A percentile compares a stretch with the other conserved stretches of the same genome.
Evolutionary conservation across 768 basidiomycete species (phyloP).

Genomic region (Trametes cinnabarina): DNA sequence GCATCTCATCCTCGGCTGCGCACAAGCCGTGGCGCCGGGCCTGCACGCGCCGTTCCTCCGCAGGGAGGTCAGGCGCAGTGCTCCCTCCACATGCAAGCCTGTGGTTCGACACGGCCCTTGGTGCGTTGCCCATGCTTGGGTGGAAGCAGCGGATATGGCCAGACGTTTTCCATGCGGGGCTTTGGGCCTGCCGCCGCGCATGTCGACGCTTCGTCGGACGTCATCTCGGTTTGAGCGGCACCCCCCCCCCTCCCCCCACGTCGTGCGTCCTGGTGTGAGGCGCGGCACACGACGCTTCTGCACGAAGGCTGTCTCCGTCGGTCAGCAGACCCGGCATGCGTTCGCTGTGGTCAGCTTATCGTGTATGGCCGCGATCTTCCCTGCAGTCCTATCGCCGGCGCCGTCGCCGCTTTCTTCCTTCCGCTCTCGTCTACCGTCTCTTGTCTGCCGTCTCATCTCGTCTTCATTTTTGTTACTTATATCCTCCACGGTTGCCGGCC

Average conservation of each 20-base stretch:
- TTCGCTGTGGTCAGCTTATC: slow-evolving; percentile 11
- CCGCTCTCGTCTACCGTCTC: neutral
- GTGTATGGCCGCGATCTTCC: slow-evolving; percentile 2
- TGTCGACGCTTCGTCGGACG: slow-evolving; percentile 5
- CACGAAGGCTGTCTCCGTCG: slow-evolving; percentile 8
- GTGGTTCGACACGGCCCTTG: neutral
- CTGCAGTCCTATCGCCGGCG: slow-evolving; percentile 8
- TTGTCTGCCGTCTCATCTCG: neutral
- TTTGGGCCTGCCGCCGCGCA: neutral
- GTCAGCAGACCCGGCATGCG: slow-evolving; percentile 9
- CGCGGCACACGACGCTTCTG: slow-evolving; percentile 6
- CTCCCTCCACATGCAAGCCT: neutral
- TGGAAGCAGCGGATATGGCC: slow-evolving; percentile 7
- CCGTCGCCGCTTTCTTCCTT: neutral
- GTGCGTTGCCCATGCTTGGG: neutral
- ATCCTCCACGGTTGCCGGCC: neutral
- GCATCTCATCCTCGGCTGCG: neutral
- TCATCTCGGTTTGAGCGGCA: slow-evolving; percentile 12
- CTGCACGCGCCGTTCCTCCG: neutral
- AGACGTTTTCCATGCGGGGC: neutral
- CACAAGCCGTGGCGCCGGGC: neutral
- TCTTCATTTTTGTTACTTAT: neutral
- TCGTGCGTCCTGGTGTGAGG: slow-evolving; percentile 5
- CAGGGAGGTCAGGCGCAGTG: neutral
- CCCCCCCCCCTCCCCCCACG: too few species aligned